Evolutionary conservation across 805 yeast species (phyloP), one percentile per base, ranked within the genome.

Genomic region (Sungouiella thailandica): DNA sequence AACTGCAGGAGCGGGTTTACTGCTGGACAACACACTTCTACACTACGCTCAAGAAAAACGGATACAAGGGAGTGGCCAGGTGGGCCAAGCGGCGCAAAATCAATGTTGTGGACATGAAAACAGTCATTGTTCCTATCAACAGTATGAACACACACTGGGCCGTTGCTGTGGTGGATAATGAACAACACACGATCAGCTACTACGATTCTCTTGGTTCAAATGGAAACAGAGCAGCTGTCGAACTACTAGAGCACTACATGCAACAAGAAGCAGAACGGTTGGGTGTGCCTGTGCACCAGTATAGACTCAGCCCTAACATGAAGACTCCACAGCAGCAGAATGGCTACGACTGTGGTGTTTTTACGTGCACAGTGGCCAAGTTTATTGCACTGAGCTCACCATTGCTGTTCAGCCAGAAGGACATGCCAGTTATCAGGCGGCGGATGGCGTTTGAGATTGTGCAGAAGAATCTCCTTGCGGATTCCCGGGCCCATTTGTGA

Each of bases 341-440:
- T 52, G 97, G 97, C 0, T 85, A 55, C 46, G 98, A 93, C 57
- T 93, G 98, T 64, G 98, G 98, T 6, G 95, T 90, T 2, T 93
- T 89, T 52, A 74, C 94, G 2, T 83, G 97, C 56, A 76, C 88
- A 35, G 81, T 79, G 29, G 85, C 84, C 1, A 72, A 77, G 30
- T 79, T 71, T 29, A 47, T 86, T 26, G 60, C 89, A 0, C 60
- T 74, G 23, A 72, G 67, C 4, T 54, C 56, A 17, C 68, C 68
- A 0, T 58, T 85, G 25, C 50, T 57, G 3, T 90, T 78, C 47
- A 53, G 74, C 6, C 89, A 83, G 46, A 58, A 62, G 6, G 95
- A 87, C 50, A 88, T 90, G 78, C 65, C 65, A 5, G 53, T 56
- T 2, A 64, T 90, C 36, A 67, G 98, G 42, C 62, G 78, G 28